Evolutionary conservation across 2,329 filamentous ascomycete genomes (phyloP), one percentile per base, ranked within the genome.

Genomic region (Nemania sp.): DNA sequence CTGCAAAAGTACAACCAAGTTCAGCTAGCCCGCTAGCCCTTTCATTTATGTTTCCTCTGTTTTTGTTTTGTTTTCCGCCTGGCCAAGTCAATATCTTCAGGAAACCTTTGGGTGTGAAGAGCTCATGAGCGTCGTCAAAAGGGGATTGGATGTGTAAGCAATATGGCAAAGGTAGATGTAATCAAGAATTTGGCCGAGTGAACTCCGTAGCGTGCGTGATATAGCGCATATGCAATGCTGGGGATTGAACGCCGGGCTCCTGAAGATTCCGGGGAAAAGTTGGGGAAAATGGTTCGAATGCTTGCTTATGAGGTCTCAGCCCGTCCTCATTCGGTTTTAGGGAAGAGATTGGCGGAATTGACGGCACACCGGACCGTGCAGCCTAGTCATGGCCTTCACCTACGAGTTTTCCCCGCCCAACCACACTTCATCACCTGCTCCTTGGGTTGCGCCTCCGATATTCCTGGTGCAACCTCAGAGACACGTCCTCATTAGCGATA

Each of bases 391-490:
- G 54, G 60, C 64, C 65, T 67, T 68, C 68, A 67, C 67, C 68
- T 67, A 67, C 65, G 65, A 66, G 18, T 61, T 68, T 57, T 68
- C 63, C 68, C 69, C 69, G 64, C 67, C 69, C 69, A 71, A 72
- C 66, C 69, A 72, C 43, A 63, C 62, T 54, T 54, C 57, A 53
- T 65, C 64, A 66, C 63, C 66, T 64, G 62, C 63, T 65, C 58
- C 54, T 57, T n/a, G 52, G 59, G 53, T 65, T 68, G 52, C 61
- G 21, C 43, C 46, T 57, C 50, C 37, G 43, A 49, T 42, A 17
- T 13, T 52, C 34, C 46, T 51, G 49, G 50, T 66, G 67, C 58
- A 70, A 68, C 68, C 68, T 63, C 58, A 61, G 46, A 43, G 51
- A 50, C 21, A 43, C 50, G 34, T 57, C 51, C 52, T 56, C 46